Evolutionary conservation across 2,329 filamentous ascomycete genomes (phyloP), one percentile per base, ranked within the genome.

Genomic region (Fusarium brevicatenulatum): DNA sequence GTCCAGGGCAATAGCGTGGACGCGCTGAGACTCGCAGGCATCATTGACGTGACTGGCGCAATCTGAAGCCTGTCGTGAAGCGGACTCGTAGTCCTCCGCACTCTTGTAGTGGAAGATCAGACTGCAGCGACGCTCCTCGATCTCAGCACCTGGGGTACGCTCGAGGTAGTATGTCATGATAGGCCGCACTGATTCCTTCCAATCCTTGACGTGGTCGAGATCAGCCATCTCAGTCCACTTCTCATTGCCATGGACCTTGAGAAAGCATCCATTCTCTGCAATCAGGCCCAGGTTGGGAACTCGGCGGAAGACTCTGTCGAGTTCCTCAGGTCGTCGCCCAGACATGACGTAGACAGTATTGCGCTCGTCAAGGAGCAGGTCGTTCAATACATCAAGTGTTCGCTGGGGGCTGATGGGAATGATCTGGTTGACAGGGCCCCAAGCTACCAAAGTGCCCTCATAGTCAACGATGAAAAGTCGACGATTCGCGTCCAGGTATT

Each of bases 321-420:
- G 90, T 78, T 98, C 95, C 76, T 97, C 93, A 0, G 95, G 93
- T 74, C 91, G 93, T 39, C 94, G 91, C 13, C 93, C 92, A 61
- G 94, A 97, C 94, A 97, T 98, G 73, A 98, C 91, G 77, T 97
- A 98, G 32, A 98, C 92, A 4, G 91, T 91, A 78, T 98, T 98
- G 69, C 89, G 90, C 28, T 91, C 89, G 77, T 97, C 95, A 15
- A 92, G 86, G 15, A 96, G 86, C 19, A 98, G 84, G 65, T 97
- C 94, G 67, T 92, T 95, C 19, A 98, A 83, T 0, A 94, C 91
- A 68, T 95, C 93, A 52, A 97, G 88, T 1, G 95, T 95, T 34
- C 94, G 91, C 83, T 96, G 80, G 6, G 95, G 95, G 73, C 93
- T 97, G 56, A 94, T 92, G 23, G 96, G 87, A 54, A 97, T 94